These are phyloP conservation scores for Croton laevigatus DNA, from an alignment of 441 rosid genomes.

Conservation along the genomic window DNA sequence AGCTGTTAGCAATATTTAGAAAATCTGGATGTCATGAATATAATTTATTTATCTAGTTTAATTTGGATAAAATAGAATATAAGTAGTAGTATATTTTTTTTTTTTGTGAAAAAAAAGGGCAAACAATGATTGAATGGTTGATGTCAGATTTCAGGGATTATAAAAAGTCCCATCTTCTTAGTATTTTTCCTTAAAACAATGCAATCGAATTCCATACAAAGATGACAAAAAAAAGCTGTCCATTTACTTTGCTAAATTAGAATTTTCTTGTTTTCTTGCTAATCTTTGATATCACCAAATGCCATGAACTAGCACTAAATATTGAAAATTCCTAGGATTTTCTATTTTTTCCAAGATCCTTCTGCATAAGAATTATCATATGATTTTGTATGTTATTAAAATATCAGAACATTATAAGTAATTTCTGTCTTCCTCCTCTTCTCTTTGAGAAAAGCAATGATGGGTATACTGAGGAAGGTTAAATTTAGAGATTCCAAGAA, in stretches of 20 bases:
- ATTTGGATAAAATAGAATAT: too few relatives aligned
- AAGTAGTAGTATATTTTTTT: too few relatives aligned
- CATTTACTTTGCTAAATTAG: too few relatives aligned
- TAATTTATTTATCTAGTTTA: too few relatives aligned
- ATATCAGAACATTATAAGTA: background rate
- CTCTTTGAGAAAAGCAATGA: background rate
- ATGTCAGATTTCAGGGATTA: background rate
- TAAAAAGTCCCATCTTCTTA: background rate
- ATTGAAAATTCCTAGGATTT: slow-evolving; percentile 7
- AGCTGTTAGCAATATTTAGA: background rate
- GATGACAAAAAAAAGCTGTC: background rate
- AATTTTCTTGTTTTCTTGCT: background rate
- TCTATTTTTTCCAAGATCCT: background rate
- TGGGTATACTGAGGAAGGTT: background rate
- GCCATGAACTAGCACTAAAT: background rate
- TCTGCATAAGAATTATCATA: background rate
- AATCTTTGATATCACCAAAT: background rate
- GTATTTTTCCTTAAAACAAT: background rate
- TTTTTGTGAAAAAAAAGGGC: too few relatives aligned
- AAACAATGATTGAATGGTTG: background rate
- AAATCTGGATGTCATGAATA: background rate
- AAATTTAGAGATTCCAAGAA: slow-evolving; percentile 6
- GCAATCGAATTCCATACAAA: background rate
- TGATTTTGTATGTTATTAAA: background rate
- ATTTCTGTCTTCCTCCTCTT: background rate